phyloP scores from a whole-genome alignment of 2,329 filamentous ascomycete genomes.

The Sporothrix humicola region DNA sequence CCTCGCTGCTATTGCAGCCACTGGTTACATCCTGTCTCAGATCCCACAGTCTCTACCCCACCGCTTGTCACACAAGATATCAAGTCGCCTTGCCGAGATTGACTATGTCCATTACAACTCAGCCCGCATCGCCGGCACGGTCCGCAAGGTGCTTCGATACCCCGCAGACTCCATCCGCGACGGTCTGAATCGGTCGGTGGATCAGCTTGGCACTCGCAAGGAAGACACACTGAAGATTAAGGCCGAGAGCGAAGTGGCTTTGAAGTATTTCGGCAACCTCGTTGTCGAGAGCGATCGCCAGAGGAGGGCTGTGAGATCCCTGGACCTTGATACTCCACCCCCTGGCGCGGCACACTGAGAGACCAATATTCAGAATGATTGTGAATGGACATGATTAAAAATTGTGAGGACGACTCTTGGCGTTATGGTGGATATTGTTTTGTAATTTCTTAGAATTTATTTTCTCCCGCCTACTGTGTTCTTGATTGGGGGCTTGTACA shows the following conservation, averaged over 20 bases:
- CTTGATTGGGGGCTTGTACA: background rate
- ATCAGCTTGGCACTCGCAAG: slow-evolving; percentile 77
- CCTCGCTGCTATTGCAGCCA: slow-evolving; percentile 73
- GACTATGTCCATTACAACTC: slow-evolving; percentile 95
- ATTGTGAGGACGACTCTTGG: background rate
- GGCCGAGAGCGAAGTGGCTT: slow-evolving; percentile 81
- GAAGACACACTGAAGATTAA: slow-evolving; percentile 84
- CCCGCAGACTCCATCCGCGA: slow-evolving; percentile 86
- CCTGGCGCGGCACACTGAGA: slow-evolving; percentile 22
- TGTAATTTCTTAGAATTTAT: background rate
- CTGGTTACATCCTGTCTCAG: slow-evolving; percentile 81
- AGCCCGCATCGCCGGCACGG: slow-evolving; percentile 79
- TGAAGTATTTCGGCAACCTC: slow-evolving; percentile 89
- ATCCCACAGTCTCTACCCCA: slow-evolving; percentile 89
- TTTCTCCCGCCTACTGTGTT: no score
- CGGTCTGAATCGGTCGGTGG: slow-evolving; percentile 81
- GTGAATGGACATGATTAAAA: background rate
- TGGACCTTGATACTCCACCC: slow-evolving; percentile 57
- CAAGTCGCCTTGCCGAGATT: slow-evolving; percentile 75
- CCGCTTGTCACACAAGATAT: slow-evolving; percentile 83
- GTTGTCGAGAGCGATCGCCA: slow-evolving; percentile 68
- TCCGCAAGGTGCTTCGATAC: slow-evolving; percentile 85
- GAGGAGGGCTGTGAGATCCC: slow-evolving; percentile 55
- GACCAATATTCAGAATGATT: background rate
- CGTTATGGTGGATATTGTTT: slow-evolving; percentile 1